Conservation (phyloP, 148 eudicot species). For the Camellia japonica region DNA sequence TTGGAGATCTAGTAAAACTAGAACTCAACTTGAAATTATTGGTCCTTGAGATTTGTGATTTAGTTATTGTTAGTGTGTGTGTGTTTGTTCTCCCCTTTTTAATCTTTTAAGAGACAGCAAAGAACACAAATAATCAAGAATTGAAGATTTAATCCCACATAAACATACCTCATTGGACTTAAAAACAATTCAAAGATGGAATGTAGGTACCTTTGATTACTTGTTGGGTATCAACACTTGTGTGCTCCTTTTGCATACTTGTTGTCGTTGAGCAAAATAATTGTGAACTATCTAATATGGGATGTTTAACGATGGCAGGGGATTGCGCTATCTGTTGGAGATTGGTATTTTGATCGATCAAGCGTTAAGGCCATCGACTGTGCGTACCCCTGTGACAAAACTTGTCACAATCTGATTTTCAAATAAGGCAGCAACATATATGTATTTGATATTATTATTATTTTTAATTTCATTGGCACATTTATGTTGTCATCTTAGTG, state of each 20-base stretch:
- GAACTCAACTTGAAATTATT: no score
- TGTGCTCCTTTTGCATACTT: background rate
- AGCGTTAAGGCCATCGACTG: conserved; percentile 61
- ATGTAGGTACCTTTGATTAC: background rate
- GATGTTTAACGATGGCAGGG: conserved; percentile 35
- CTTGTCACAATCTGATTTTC: conserved; percentile 83
- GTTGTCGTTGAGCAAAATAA: background rate
- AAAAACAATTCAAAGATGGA: background rate
- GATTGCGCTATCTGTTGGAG: conserved; percentile 74
- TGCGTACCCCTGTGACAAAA: conserved; percentile 83
- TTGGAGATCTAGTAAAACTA: no score
- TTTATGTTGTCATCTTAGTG: conserved; percentile 1
- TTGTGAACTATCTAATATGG: background rate
- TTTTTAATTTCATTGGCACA: background rate
- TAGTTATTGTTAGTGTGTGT: no score
- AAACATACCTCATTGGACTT: background rate
- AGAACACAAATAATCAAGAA: background rate
- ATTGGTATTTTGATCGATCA: conserved; percentile 80
- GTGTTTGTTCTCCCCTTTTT: no score
- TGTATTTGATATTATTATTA: background rate
- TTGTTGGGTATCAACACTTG: background rate
- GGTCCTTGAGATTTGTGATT: no score
- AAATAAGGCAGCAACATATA: conserved; percentile 21
- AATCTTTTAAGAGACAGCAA: no score
- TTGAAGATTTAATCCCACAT: background rate